Evolutionary conservation across 2,329 filamentous ascomycete genomes (phyloP).

Genomic region (Colletotrichum phormii): DNA sequence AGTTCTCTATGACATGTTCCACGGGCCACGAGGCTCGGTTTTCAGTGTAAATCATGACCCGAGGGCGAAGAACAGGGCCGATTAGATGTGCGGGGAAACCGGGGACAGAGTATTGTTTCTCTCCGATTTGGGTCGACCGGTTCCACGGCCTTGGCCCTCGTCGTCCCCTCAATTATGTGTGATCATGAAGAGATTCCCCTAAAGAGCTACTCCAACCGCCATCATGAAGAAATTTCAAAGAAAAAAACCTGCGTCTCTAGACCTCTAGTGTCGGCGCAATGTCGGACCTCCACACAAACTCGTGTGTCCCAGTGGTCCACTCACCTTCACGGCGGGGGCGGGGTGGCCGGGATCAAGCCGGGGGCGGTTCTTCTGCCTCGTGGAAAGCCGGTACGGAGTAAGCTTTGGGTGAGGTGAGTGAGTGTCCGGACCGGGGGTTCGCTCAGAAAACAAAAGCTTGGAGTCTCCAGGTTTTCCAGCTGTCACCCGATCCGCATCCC

Average conservation of each 20-base stretch:
- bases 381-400: background rate
- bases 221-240: conserved; percentile 15
- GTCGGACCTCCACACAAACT: conserved; percentile 32
- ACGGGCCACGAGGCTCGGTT: background rate
- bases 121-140: conserved; percentile 26
- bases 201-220: conserved; percentile 25
- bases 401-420: no score
- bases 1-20: background rate
- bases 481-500: conserved; percentile 31
- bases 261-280: conserved; percentile 28
- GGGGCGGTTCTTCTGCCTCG: background rate
- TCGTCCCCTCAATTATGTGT: background rate
- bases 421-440: background rate
- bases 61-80: conserved; percentile 30
- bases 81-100: conserved; percentile 29
- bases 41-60: background rate
- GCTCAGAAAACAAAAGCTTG: conserved; percentile 10
- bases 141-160: conserved; percentile 13
- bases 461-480: conserved; percentile 32
- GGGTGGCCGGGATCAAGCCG: conserved; percentile 16
- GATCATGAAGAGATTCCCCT: background rate
- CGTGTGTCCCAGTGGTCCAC: conserved; percentile 1
- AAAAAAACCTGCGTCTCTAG: conserved; percentile 3
- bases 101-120: conserved; percentile 13
- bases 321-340: conserved; percentile 20